phyloP scores from a whole-genome alignment of 192 early-diverging fungal species.

The Entrophospora sp. region DNA sequence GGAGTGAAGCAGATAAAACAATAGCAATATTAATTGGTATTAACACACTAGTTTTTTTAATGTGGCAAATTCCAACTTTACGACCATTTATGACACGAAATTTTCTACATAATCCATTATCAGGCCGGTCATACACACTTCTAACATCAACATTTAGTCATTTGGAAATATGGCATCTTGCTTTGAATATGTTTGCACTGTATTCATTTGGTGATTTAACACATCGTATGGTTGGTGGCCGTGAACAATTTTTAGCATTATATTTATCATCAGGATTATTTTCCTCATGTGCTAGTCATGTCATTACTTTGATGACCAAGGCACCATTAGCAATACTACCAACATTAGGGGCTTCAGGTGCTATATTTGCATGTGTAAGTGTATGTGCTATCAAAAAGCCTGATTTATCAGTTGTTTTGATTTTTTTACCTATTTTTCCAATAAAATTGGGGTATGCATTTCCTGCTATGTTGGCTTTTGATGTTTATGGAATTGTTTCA shows the following conservation, averaged over 20 bases:
- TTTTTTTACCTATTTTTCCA: constrained; percentile 49
- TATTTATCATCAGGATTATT: constrained; percentile 65
- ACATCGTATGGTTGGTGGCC: constrained; percentile 41
- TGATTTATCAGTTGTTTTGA: constrained; percentile 43
- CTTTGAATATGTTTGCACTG: constrained; percentile 75
- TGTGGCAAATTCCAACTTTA: constrained; percentile 61
- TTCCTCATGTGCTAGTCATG: constrained; percentile 59
- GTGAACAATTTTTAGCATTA: constrained; percentile 69
- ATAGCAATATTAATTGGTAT: constrained; percentile 51
- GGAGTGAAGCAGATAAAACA: constrained; percentile 25
- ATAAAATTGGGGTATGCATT: constrained; percentile 55
- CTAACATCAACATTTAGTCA: constrained; percentile 77
- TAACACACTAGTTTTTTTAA: constrained; percentile 62
- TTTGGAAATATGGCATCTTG: constrained; percentile 59
- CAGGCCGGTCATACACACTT: constrained; percentile 59
- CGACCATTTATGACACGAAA: constrained; percentile 61
- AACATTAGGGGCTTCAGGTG: constrained; percentile 76
- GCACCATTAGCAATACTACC: constrained; percentile 36
- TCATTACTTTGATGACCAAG: constrained; percentile 37
- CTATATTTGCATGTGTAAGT: constrained; percentile 63
- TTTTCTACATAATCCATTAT: constrained; percentile 73
- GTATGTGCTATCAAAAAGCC: constrained; percentile 51
- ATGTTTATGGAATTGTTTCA: constrained; percentile 61
- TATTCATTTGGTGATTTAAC: constrained; percentile 52
- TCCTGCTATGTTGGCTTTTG: constrained; percentile 59